Evolutionary conservation across 2,329 filamentous ascomycete species (phyloP), one percentile per base, ranked within the genome.

Genomic region (Epichloe sp.): DNA sequence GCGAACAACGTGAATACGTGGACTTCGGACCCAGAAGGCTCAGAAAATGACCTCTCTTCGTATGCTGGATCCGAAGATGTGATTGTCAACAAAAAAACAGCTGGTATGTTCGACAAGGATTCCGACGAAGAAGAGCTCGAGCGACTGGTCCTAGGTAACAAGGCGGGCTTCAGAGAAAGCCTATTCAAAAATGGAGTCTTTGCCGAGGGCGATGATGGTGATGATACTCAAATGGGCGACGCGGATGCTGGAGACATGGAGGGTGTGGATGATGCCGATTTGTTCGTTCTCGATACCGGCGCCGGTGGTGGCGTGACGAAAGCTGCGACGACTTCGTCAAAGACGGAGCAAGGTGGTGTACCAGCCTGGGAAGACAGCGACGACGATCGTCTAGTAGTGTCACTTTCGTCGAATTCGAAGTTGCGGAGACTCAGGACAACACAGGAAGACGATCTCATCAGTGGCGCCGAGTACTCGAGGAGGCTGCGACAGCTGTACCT

Each of bases 321-420:
- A 37, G 48, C 62, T 17, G 36, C 56, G 42, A 57, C 60, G 19
- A 54, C 60, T 23, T 54, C 55, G 31, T 59, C 52, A 5, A 56
- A 59, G 19, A 47, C 50, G 12, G 52, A 57, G 14, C 56, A 61
- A 15, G 60, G 56, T 45, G 71, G 76, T 42, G 71, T 73, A 19
- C 76, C 83, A 3, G 86, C 82, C 1, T 98, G 93, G 93, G 82
- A 90, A 58, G 93, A 98, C 65, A 97, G 90, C 66, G 93, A 98
- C 60, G 93, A 98, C 63, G 93, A 97, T 63, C 79, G 87, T 50
- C 72, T 96, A 55, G 79, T 82, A 6, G 77, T 98, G 47, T 97
- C 91, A 14, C 76, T 98, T 40, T 85, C 88, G 26, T 34, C 26
- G 12, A 82, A 84, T 44, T 79, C 82, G 46, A 79, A 86, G 56